Conservation (phyloP, 805 yeast species). For the Kregervanrija delftensis region DNA sequence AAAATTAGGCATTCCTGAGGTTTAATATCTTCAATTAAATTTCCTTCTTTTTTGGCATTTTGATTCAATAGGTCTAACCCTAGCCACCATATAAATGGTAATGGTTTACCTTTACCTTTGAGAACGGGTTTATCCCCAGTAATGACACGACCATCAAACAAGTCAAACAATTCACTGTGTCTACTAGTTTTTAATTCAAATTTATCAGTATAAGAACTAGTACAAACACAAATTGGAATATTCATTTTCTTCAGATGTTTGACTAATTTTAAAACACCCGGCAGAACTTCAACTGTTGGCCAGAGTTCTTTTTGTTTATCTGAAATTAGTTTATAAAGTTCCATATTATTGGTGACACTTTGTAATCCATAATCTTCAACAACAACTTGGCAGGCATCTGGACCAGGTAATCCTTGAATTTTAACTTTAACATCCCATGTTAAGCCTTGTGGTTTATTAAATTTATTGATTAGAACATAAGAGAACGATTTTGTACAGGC, state of each 20-base stretch:
- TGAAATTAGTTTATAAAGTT: conserved; percentile 46
- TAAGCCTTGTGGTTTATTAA: conserved; percentile 58
- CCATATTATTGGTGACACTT: conserved; percentile 48
- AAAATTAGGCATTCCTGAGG: conserved; percentile 83
- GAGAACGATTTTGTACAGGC: conserved; percentile 76
- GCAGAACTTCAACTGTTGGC: conserved; percentile 60
- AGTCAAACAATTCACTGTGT: conserved; percentile 47
- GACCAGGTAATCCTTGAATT: conserved; percentile 89
- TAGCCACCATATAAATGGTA: conserved; percentile 85
- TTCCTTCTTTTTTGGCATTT: conserved; percentile 34
- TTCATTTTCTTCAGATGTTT: conserved; percentile 39
- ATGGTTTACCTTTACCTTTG: conserved; percentile 85
- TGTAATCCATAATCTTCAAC: conserved; percentile 66
- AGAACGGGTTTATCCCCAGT: conserved; percentile 87
- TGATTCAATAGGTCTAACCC: conserved; percentile 68
- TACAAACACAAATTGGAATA: conserved; percentile 85
- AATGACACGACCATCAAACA: conserved; percentile 60
- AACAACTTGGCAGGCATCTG: conserved; percentile 57
- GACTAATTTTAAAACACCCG: conserved; percentile 78
- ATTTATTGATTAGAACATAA: conserved; percentile 49
- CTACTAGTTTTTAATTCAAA: conserved; percentile 70
- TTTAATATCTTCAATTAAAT: conserved; percentile 36
- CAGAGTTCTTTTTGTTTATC: conserved; percentile 52
- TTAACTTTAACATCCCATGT: conserved; percentile 88
- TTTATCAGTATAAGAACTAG: conserved; percentile 64